These are phyloP conservation scores for Diaporthe nobilis DNA, from an alignment of 2,329 filamentous ascomycete species.

Conservation along the genomic window DNA sequence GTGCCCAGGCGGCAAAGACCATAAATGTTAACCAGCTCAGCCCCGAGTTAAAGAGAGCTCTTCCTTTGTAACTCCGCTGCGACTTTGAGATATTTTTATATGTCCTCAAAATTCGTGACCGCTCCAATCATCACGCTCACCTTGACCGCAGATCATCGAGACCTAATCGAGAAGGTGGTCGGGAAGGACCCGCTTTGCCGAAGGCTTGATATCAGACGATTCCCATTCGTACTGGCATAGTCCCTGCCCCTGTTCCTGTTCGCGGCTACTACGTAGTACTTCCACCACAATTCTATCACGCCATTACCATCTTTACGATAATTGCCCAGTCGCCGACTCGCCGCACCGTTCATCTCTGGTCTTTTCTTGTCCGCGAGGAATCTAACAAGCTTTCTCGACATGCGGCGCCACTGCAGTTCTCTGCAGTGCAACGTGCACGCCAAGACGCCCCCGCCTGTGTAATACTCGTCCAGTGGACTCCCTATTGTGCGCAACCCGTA, in stretches of 20 bases:
- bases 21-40: not conserved
- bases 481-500: not conserved
- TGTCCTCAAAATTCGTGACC: not conserved
- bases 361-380: not conserved
- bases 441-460: not conserved
- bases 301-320: not conserved
- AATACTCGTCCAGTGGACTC: not conserved
- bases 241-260: not conserved
- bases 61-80: not conserved
- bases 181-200: conserved; percentile 27
- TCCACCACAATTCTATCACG: not conserved
- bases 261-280: not conserved
- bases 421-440: conserved; percentile 13
- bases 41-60: too few species aligned
- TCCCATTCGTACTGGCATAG: not conserved
- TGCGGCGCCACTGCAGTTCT: conserved; percentile 9
- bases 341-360: not conserved
- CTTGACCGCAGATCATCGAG: conserved; percentile 19
- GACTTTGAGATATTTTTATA: not conserved
- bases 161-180: conserved; percentile 27
- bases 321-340: not conserved
- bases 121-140: too few species aligned
- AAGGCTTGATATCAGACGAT: conserved; percentile 30
- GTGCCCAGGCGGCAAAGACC: conserved; percentile 4
- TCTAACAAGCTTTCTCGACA: conserved; percentile 8